Percentiles rank a stretch among this genome's conserved stretches.
These are phyloP conservation scores for Parasarocladium wereldwijsianum DNA, from an alignment of 2,329 filamentous ascomycete genomes.

Conservation along the genomic window DNA sequence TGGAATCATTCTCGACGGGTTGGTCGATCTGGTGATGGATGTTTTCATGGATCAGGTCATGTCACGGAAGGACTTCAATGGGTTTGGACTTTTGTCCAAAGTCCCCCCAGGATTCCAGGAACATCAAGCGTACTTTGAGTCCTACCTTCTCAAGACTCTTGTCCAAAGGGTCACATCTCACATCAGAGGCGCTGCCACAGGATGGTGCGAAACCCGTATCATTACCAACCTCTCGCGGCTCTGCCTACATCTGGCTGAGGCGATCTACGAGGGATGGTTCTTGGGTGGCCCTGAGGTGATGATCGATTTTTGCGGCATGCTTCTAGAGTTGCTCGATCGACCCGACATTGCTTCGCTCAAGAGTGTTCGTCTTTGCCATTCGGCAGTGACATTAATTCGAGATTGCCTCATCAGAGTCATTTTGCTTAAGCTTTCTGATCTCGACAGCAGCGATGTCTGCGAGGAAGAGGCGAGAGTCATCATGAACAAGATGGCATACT, in stretches of 20 bases:
- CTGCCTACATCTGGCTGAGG: slow-evolving; percentile 68
- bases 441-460: slow-evolving; percentile 48
- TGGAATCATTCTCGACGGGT: slow-evolving; percentile 57
- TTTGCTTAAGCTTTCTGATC: slow-evolving; percentile 68
- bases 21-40: slow-evolving; percentile 63
- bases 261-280: slow-evolving; percentile 94
- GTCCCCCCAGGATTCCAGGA: slow-evolving; percentile 87
- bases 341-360: slow-evolving; percentile 72
- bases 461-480: slow-evolving; percentile 53
- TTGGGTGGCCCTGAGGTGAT: slow-evolving; percentile 71
- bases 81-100: slow-evolving; percentile 73
- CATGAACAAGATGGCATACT: slow-evolving; percentile 79
- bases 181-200: slow-evolving; percentile 55
- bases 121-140: slow-evolving; percentile 90
- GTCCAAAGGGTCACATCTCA: slow-evolving; percentile 56
- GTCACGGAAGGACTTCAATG: slow-evolving; percentile 76
- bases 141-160: slow-evolving; percentile 66
- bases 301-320: slow-evolving; percentile 71
- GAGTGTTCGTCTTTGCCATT: slow-evolving; percentile 78
- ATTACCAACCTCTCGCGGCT: slow-evolving; percentile 79
- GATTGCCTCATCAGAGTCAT: slow-evolving; percentile 65
- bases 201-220: slow-evolving; percentile 66
- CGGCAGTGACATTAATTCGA: slow-evolving; percentile 64
- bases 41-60: slow-evolving; percentile 81
- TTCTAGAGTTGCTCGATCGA: slow-evolving; percentile 79